A percentile compares a stretch with the other conserved stretches of the same genome.
phyloP scores from a whole-genome alignment of 2,329 filamentous ascomycete species.

The Ophioceras dolichostomum region DNA sequence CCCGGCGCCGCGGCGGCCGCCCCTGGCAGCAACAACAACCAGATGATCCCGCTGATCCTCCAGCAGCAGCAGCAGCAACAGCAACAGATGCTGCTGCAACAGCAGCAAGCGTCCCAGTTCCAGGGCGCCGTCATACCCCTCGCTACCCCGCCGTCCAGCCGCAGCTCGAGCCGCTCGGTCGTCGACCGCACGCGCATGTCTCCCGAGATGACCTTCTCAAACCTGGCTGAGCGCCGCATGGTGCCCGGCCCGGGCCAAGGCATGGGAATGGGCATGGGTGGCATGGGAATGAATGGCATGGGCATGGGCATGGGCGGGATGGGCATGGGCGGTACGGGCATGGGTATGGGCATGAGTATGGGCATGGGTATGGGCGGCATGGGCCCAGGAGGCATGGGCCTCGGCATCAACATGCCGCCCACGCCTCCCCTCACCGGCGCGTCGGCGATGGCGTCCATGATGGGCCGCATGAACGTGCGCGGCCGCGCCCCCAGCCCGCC shows the following conservation, averaged over 20 bases:
- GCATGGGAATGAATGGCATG: not conserved
- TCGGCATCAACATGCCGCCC: not conserved
- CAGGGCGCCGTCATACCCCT: not conserved
- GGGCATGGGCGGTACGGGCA: no score
- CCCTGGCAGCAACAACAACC: no score
- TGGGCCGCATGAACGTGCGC: slow-evolving; percentile 3
- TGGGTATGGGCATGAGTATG: no score
- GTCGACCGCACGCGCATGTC: not conserved
- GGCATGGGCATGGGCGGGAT: no score
- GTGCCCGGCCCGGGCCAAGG: not conserved
- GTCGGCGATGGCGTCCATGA: slow-evolving; percentile 1
- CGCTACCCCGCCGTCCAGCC: slow-evolving; percentile 1
- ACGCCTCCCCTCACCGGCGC: not conserved
- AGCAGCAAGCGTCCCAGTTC: not conserved
- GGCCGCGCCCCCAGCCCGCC: not conserved
- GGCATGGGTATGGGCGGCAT: no score
- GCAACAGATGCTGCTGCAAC: not conserved
- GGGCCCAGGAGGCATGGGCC: not conserved
- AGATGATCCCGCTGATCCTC: not conserved
- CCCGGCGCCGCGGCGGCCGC: not conserved
- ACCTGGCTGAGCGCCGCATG: not conserved
- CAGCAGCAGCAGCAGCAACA: slow-evolving; percentile 1
- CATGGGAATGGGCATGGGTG: no score
- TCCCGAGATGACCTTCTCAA: not conserved
- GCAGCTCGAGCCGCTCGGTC: slow-evolving; percentile 1